Evolutionary conservation across 768 basidiomycete genomes (phyloP), one percentile per base, ranked within the genome.

Genomic region (Rhizopogon sp.): DNA sequence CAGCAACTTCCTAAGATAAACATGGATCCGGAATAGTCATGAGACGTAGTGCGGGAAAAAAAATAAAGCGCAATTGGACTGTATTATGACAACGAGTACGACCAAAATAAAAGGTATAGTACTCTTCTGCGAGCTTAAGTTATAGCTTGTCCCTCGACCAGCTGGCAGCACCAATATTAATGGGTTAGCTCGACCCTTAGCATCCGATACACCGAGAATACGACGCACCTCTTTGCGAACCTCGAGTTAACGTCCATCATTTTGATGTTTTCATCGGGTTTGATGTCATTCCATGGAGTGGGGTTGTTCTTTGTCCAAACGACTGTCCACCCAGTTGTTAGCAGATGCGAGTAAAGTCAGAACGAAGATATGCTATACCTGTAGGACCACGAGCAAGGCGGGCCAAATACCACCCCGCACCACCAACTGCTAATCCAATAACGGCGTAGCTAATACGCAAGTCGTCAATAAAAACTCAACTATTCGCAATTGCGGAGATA

Each of bases 221-320:
- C 13, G 25, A 62, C 52, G 52, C 20, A 60, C 90, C 77, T 82
- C 76, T 84, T 87, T 7, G 85, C 79, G 62, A 92, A 90, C 62
- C 82, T 85, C 66, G 87, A 84, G 74, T 85, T 83, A 39, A 89
- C 80, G 43, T 78, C 68, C 66, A 83, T 63, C 56, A 93, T 43
- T 73, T 93, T 93, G 52, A 80, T 88, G 60, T 81, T 81, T 71
- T 93, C 84, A 64, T 86, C 77, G 39, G 79, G 84, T 67, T 88
- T 78, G 66, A 93, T 79, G 54, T 81, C 78, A 72, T 90, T 90
- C 89, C 90, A 94, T n/a, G 93, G 93, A 20, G 84, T 85, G 37
- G 91, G 91, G 78, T 95, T 94, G 68, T 65, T 68, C 69, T 74
- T 80, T 62, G 83, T 78, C 84, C 83, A 85, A 55, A 84, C 68